phyloP scores from a whole-genome alignment of 345 rosid species.

The Brassica juncea region DNA sequence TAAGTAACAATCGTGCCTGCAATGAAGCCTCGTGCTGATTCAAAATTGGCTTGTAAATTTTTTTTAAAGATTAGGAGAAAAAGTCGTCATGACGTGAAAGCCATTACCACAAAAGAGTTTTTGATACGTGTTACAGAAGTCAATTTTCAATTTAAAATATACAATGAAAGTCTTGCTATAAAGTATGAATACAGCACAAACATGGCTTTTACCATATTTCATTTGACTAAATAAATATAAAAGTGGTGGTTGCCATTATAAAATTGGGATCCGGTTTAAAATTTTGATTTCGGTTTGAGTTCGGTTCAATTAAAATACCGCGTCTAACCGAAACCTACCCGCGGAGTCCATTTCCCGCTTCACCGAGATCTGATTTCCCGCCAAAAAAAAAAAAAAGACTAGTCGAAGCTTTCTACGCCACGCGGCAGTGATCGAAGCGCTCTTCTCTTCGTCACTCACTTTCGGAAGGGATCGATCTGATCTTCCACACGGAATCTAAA shows the following conservation, averaged over 20 bases:
- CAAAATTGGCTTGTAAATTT: neutral
- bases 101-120: constrained; percentile 29
- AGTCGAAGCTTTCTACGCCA: neutral
- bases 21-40: constrained; percentile 30
- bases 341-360: constrained; percentile 23
- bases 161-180: neutral
- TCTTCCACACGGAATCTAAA: neutral
- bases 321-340: constrained; percentile 9
- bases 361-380: constrained; percentile 27
- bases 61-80: constrained; percentile 3
- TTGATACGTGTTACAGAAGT: constrained; percentile 11
- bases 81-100: constrained; percentile 42
- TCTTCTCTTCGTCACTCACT: neutral
- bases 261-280: neutral
- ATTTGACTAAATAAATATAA: neutral
- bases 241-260: neutral
- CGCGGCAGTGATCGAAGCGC: neutral
- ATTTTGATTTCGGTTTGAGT: neutral
- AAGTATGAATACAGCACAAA: constrained; percentile 20
- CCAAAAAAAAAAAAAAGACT: constrained; percentile 16
- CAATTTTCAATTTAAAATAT: neutral
- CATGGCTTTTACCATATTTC: neutral
- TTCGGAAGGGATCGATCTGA: neutral
- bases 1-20: constrained; percentile 33
- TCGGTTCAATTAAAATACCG: constrained; percentile 3